Base-by-base conservation (phyloP, 208 protist species). In the Crithidia brevicula region DNA sequence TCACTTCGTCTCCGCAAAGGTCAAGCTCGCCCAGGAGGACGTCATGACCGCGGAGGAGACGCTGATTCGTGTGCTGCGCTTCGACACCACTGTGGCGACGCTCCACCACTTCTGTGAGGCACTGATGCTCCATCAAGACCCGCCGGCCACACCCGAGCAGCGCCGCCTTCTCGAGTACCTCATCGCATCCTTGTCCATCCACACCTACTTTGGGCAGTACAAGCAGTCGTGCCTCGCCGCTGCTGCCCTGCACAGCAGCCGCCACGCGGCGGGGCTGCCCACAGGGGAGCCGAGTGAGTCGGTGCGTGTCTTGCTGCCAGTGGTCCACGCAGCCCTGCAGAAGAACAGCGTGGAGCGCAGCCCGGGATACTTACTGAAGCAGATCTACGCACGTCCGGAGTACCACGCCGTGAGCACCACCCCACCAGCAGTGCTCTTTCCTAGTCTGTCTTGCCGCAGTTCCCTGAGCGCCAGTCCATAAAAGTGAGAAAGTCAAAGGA, bases 1-100 rank as follows among this genome's bases (percentile, higher is more conserved):
- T 0, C 61, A 51, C 47, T 76, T 76, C 23, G 56, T 76, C 7
- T 94, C 97, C 22, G 80, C 85, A 5, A 95, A 94, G 54, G 89
- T 98, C 42, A 92, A 94, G 11, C 99, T 98, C 60, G 86, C 79
- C 0, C 50, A 79, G 27, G 79, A 80, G 4, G 70, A 81, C n/a
- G 60, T 96, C 11, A 56, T 86, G 36, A 31, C 62, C 4, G 75
- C 79, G 4, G 89, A 94, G 66, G 65, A 79, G 59, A 58, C 72
- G 23, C 62, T 96, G 4, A 74, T 86, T 34, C 53, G 23, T 0
- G 23, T 59, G 4, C 60, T 96, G 15, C 33, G 88, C 18, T 90
- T 89, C 61, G 60, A 80, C 28, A 72, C 87, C 5, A 69, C 77
- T 27, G 57, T 52, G 2, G 63, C 83, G 18, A 96, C 85, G 3